Conservation (phyloP, 2,329 filamentous ascomycete species). For the Ampelomyces quisqualis region DNA sequence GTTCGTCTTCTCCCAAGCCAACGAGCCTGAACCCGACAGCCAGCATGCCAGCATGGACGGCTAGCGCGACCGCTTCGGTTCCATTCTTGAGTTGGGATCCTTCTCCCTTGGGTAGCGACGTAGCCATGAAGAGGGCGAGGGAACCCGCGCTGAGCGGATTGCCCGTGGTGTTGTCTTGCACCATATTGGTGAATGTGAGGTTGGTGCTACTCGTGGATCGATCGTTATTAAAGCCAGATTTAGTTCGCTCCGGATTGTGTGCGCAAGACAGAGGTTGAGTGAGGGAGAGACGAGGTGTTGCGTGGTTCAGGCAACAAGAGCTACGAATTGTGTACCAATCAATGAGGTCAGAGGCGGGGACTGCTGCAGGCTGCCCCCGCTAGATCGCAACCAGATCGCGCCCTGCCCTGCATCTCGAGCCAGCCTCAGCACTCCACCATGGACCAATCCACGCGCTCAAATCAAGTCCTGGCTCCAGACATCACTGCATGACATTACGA, state of each 20-base stretch:
- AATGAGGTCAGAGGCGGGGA: conserved; percentile 29
- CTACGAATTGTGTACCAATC: conserved; percentile 5
- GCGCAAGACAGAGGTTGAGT: not conserved
- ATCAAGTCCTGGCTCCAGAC: too few species aligned
- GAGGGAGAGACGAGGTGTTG: not conserved
- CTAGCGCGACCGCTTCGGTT: conserved; percentile 80
- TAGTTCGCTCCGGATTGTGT: not conserved
- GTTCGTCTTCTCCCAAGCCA: conserved; percentile 81
- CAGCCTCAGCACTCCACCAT: not conserved
- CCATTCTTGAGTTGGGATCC: conserved; percentile 60
- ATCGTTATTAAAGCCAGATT: not conserved
- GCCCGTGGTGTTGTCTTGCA: conserved; percentile 31
- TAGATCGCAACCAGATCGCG: conserved; percentile 1
- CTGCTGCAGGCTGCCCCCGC: conserved; percentile 1
- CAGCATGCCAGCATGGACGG: conserved; percentile 79
- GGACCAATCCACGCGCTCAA: too few species aligned
- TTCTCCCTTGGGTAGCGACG: conserved; percentile 45
- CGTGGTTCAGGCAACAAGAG: conserved; percentile 9
- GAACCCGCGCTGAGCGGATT: conserved; percentile 49
- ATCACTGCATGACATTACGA: too few species aligned
- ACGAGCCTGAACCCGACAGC: conserved; percentile 77
- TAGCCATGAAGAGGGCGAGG: conserved; percentile 48
- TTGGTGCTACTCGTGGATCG: not conserved
- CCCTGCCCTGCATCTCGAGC: conserved; percentile 1
- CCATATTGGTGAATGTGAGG: conserved; percentile 20